Evolutionary conservation across 2,329 filamentous ascomycete genomes (phyloP), one percentile per base, ranked within the genome.

Genomic region (Sphaceloma murrayae): DNA sequence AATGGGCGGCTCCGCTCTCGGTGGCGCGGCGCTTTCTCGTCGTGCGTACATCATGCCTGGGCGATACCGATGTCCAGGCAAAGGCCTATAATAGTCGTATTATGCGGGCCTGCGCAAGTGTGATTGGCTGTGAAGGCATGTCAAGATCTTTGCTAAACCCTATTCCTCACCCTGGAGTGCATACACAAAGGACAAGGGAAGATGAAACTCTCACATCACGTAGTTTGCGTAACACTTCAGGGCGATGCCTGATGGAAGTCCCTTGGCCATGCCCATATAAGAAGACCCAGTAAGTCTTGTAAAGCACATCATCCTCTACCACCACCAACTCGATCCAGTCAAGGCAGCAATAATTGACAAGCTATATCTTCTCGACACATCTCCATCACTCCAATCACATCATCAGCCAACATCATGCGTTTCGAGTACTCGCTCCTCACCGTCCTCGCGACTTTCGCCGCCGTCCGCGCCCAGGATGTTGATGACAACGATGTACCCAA

Each of bases 401-500:
- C n/a, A 27, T 17, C 21, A 17, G 29, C 24, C 21, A 11, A 8
- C 36, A 40, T 27, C 36, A 40, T 40, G 36, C 36, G 36, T 40
- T 40, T 40, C 22, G 36, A 40, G 29, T 40, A 40, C 29, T 30
- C 46, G n/a, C 10, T 46, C 40, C 38, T 49, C 32, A 40, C 46
- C 32, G 32, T 48, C 30, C 24, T 40, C 22, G 34, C 36, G 17
- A 22, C 46, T 29, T 9, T 29, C 9, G 32, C 33, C 38, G 43
- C 51, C 34, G 50, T 56, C 40, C 47, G 50, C 21, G 52, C 54
- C 5, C 29, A 58, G 22, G 57, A 60, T n/a, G 49, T 61, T 42
- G 53, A 54, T 43, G 50, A 55, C 47, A 48, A 56, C 46, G 56
- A 60, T 21, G 53, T 62, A 14, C 59, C 59, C 7, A 32, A 26